phyloP scores from a whole-genome alignment of 139 green algal species.

The Coelastrella sp. region DNA sequence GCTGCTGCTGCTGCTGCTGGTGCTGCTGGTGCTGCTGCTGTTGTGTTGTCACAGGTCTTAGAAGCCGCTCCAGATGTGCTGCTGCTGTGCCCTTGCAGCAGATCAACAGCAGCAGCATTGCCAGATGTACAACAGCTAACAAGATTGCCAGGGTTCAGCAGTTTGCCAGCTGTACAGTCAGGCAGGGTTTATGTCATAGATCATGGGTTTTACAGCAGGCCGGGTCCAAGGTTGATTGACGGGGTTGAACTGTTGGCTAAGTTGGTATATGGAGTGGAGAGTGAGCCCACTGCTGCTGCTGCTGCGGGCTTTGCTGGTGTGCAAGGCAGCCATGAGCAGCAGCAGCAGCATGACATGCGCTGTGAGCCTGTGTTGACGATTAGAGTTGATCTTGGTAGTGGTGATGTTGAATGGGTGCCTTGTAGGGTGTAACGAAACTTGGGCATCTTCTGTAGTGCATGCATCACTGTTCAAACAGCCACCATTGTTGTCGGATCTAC shows the following conservation, averaged over 20 bases:
- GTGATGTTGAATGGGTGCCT: too few relatives aligned
- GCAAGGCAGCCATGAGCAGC: neutral
- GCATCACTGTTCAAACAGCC: too few relatives aligned
- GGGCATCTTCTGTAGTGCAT: too few relatives aligned
- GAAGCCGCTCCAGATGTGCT: neutral
- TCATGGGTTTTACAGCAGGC: constrained; percentile 28
- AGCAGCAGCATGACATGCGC: too few relatives aligned
- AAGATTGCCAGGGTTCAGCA: neutral
- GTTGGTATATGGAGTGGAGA: neutral
- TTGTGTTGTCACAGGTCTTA: neutral
- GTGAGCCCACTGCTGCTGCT: neutral
- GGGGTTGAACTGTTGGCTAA: constrained; percentile 35
- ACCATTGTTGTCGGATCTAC: too few relatives aligned
- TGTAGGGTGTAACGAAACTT: too few relatives aligned
- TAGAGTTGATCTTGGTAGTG: too few relatives aligned
- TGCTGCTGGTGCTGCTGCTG: too few relatives aligned
- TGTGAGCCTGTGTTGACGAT: too few relatives aligned
- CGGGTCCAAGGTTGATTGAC: constrained; percentile 17
- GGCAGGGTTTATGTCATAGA: constrained; percentile 29
- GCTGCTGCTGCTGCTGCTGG: neutral
- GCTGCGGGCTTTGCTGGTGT: neutral
- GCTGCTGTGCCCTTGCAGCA: constrained; percentile 35
- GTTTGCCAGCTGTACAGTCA: constrained; percentile 18
- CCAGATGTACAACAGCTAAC: constrained; percentile 8
- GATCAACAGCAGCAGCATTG: constrained; percentile 1